Base-by-base conservation (phyloP, 2,329 filamentous ascomycete species). In the Monosporascus sp. region DNA sequence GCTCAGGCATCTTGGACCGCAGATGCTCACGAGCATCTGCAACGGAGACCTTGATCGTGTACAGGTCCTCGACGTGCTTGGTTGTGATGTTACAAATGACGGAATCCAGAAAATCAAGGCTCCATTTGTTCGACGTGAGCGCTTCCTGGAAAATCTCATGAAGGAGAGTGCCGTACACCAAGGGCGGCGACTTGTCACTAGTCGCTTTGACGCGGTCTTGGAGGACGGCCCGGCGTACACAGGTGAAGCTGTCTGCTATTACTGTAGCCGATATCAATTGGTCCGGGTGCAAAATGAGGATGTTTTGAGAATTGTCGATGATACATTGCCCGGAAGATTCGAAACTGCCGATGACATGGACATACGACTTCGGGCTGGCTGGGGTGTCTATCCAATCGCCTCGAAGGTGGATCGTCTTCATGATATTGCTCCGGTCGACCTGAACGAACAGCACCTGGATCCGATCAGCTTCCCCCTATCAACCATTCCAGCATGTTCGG, bases 61-160 rank as follows among this genome's bases (percentile, higher is more conserved):
- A 96, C 9, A 99, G 76, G 50, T 93, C 90, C 69, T 97, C 92
- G 9, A 96, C 79, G 67, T 97, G 90, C 58, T 81, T 86, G 31
- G 83, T 76, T n/a, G 91, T 78, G 37, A 89, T 82, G 39, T 71
- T 78, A 50, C 88, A 80, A 53, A 96, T 89, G 18, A 88, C 73
- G 1, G 76, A 70, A 35, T 77, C 74, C 17, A 97, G 74, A 59
- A 87, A 95, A 0, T 72, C 68, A 1, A 80, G 72, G 56, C 89
- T 87, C 90, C 94, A 99, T 55, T 79, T 73, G 66, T 97, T 97
- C 3, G 82, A 82, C 65, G 89, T 84, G 64, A 99, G 74, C 2
- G 92, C 91, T 65, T 92, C 87, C 67, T 99, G 94, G 61, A 99
- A 97, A 22, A 97, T 84, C 66, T 97, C 93, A 67, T 99, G 94